These are phyloP conservation scores for Cryphonectria naterciae DNA, from an alignment of 2,329 filamentous ascomycete species.

Conservation along the genomic window DNA sequence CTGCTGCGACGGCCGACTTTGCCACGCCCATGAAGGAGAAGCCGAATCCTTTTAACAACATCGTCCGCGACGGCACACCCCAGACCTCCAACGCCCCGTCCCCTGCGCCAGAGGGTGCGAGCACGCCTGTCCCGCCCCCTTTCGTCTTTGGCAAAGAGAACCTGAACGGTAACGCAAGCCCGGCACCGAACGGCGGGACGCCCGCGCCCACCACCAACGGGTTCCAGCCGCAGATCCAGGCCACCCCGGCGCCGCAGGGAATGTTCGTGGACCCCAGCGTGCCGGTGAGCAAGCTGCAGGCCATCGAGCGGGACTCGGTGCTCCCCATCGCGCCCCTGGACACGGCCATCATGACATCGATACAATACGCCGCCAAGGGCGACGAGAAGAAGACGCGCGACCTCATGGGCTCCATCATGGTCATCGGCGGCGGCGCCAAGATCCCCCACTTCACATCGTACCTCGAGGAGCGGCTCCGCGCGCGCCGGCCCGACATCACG, in stretches of 20 bases:
- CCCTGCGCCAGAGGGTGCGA: conserved; percentile 76
- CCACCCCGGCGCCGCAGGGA: conserved; percentile 42
- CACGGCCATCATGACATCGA: conserved; percentile 85
- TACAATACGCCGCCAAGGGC: conserved; percentile 81
- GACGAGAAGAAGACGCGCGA: conserved; percentile 95
- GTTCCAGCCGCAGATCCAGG: conserved; percentile 39
- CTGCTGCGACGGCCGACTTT: conserved; percentile 49
- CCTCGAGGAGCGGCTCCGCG: conserved; percentile 80
- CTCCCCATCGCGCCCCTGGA: conserved; percentile 85
- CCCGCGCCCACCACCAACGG: conserved; percentile 45
- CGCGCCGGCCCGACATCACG: conserved; percentile 62
- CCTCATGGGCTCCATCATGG: conserved; percentile 87
- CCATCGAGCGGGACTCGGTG: conserved; percentile 75
- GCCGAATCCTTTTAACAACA: conserved; percentile 69
- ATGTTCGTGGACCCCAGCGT: conserved; percentile 57
- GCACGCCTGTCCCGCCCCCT: conserved; percentile 65
- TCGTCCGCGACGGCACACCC: conserved; percentile 75
- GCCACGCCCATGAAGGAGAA: conserved; percentile 67
- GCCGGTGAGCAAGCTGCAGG: conserved; percentile 57
- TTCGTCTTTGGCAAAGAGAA: conserved; percentile 60
- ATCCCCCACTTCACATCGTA: conserved; percentile 78
- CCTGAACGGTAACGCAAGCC: conserved; percentile 52
- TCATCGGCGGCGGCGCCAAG: conserved; percentile 84
- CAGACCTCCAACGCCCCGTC: conserved; percentile 86
- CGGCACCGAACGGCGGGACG: conserved; percentile 57